These are phyloP conservation scores for Penicillium rolfsii DNA, from an alignment of 2,329 filamentous ascomycete genomes.

Conservation along the genomic window DNA sequence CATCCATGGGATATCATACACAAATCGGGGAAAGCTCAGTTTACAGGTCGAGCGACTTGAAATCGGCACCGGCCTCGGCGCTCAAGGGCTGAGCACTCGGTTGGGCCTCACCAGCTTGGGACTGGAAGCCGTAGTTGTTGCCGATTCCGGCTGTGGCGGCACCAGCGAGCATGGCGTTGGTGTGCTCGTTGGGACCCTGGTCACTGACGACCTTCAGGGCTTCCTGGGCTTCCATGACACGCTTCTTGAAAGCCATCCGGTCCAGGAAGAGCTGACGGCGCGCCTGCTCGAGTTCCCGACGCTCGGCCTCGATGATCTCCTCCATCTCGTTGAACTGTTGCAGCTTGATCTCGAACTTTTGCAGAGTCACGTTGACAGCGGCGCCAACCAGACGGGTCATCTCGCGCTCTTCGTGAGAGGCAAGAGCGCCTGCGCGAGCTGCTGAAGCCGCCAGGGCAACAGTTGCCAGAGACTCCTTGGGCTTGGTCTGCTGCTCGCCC, in stretches of 20 bases:
- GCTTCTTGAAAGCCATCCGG: constrained; percentile 83
- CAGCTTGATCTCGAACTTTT: constrained; percentile 94
- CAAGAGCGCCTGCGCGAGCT: constrained; percentile 81
- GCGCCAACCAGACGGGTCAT: constrained; percentile 92
- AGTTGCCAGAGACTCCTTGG: constrained; percentile 61
- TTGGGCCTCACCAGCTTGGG: constrained; percentile 35
- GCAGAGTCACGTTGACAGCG: constrained; percentile 88
- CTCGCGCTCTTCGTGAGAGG: constrained; percentile 94
- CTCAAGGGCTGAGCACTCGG: constrained; percentile 46
- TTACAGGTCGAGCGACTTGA: constrained; percentile 49
- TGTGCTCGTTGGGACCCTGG: constrained; percentile 48
- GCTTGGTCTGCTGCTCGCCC: constrained; percentile 36
- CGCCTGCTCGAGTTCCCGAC: constrained; percentile 86
- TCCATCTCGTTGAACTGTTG: constrained; percentile 98
- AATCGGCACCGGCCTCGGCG: constrained; percentile 45
- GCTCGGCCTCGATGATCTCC: constrained; percentile 84
- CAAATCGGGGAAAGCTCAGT: constrained; percentile 16
- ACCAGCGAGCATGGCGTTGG: constrained; percentile 40
- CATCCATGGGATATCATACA: constrained; percentile 33
- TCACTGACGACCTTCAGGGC: constrained; percentile 56
- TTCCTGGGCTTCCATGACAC: constrained; percentile 81
- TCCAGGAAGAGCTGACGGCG: constrained; percentile 94
- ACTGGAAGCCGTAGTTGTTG: constrained; percentile 48
- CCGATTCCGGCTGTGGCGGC: constrained; percentile 41
- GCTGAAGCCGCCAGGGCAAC: constrained; percentile 85